Evolutionary conservation across 352 stramenopile species (phyloP).

Genomic region (Pythium phragmitis): DNA sequence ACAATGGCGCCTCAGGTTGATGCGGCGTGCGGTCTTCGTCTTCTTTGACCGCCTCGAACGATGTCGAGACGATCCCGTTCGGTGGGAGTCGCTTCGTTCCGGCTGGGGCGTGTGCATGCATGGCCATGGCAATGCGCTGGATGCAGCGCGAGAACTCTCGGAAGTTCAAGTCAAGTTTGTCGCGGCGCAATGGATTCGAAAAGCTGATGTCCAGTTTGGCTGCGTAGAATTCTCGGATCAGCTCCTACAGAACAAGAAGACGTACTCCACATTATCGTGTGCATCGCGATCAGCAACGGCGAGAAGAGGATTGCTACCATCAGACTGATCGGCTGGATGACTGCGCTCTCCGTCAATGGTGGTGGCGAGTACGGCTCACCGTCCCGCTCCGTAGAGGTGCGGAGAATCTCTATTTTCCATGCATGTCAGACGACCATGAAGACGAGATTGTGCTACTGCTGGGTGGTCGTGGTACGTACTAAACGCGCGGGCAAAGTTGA

Average conservation of each 20-base stretch:
- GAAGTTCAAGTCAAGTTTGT: slow-evolving; percentile 60
- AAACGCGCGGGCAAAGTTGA: slow-evolving; percentile 68
- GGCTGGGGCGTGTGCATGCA: slow-evolving; percentile 32
- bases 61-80: slow-evolving; percentile 45
- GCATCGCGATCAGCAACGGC: not conserved
- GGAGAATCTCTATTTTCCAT: slow-evolving; percentile 42
- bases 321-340: slow-evolving; percentile 55
- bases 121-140: slow-evolving; percentile 64
- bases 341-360: slow-evolving; percentile 27
- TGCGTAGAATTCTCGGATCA: slow-evolving; percentile 70
- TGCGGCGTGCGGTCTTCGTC: slow-evolving; percentile 31
- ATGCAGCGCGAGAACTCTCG: slow-evolving; percentile 73
- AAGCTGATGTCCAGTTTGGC: slow-evolving; percentile 77
- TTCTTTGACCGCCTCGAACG: slow-evolving; percentile 56
- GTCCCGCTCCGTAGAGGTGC: slow-evolving; percentile 42
- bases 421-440: slow-evolving; percentile 5
- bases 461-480: slow-evolving; percentile 34
- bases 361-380: slow-evolving; percentile 49
- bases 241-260: slow-evolving; percentile 30
- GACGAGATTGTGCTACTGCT: not conserved
- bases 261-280: not conserved
- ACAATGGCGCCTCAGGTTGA: slow-evolving; percentile 34
- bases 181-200: slow-evolving; percentile 41
- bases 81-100: not conserved
- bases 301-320: slow-evolving; percentile 15